These are phyloP conservation scores for Kwoniella sp. DNA, from an alignment of 768 basidiomycete species.

Conservation along the genomic window DNA sequence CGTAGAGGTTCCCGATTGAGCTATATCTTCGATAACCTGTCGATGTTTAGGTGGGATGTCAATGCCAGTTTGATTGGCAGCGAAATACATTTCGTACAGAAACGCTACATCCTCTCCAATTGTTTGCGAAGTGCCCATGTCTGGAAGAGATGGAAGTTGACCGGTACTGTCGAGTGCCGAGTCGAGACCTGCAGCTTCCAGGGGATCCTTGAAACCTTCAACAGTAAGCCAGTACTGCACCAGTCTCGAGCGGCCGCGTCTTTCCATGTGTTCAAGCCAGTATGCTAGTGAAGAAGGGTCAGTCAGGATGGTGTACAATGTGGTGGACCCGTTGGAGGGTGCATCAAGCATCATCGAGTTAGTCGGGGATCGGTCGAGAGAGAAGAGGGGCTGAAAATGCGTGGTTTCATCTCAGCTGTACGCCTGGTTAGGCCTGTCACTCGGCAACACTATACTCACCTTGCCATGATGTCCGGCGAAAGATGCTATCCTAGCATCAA, in stretches of 20 bases:
- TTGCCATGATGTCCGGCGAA: constrained; percentile 64
- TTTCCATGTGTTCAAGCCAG: constrained; percentile 98
- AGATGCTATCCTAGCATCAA: constrained; percentile 79
- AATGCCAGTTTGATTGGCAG: constrained; percentile 59
- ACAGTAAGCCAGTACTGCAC: constrained; percentile 98
- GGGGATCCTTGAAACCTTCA: constrained; percentile 94
- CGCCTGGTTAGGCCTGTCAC: too few species aligned
- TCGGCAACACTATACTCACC: too few species aligned
- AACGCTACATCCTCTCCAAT: constrained; percentile 84
- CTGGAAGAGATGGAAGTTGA: constrained; percentile 61
- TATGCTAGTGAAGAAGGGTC: constrained; percentile 90
- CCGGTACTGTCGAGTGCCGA: constrained; percentile 58
- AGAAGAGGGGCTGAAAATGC: constrained; percentile 1
- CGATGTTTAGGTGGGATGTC: constrained; percentile 72
- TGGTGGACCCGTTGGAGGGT: background rate
- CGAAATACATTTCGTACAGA: constrained; percentile 86
- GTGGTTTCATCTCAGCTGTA: background rate
- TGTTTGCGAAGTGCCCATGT: constrained; percentile 59
- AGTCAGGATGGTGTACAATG: constrained; percentile 62
- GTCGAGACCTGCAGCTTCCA: constrained; percentile 70
- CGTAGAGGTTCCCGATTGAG: constrained; percentile 43
- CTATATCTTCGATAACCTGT: constrained; percentile 64
- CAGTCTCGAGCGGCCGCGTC: constrained; percentile 75
- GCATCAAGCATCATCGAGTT: constrained; percentile 16
- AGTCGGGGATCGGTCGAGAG: constrained; percentile 9